A percentile compares a stretch with the other conserved stretches of the same genome.
Conservation (phyloP, 306 rosid species). For the Prunus davidiana region DNA sequence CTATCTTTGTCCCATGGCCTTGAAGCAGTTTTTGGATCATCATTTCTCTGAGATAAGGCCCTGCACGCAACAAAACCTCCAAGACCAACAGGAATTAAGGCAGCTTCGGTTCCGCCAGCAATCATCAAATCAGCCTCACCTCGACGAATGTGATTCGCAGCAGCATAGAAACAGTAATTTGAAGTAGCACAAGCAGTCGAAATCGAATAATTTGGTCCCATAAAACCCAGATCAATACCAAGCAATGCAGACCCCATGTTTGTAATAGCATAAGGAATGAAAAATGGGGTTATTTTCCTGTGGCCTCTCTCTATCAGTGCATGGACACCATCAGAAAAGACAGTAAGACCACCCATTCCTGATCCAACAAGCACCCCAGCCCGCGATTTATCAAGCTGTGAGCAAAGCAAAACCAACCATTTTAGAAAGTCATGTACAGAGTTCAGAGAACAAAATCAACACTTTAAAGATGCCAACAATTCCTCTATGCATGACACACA, state of each 20-base stretch:
- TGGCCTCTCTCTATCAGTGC: constrained; percentile 78
- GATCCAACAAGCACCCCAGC: constrained; percentile 96
- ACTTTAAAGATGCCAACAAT: not conserved
- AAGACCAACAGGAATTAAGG: constrained; percentile 84
- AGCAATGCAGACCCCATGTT: constrained; percentile 98
- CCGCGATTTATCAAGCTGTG: constrained; percentile 75
- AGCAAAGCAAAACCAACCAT: constrained; percentile 10
- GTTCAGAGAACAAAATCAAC: not conserved
- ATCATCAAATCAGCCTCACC: constrained; percentile 98
- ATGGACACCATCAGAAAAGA: constrained; percentile 83
- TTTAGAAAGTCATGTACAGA: not conserved
- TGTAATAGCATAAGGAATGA: constrained; percentile 91
- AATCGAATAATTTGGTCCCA: constrained; percentile 95
- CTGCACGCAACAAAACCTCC: constrained; percentile 98
- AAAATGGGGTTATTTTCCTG: constrained; percentile 88
- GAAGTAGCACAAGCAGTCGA: constrained; percentile 99
- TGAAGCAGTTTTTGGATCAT: constrained; percentile 96
- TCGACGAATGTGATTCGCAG: constrained; percentile 95
- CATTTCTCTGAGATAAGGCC: constrained; percentile 93
- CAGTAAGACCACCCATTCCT: constrained; percentile 94
- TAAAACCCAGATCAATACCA: constrained; percentile 86
- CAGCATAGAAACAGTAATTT: constrained; percentile 91
- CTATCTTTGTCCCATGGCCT: constrained; percentile 99
- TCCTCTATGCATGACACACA: constrained; percentile 2
- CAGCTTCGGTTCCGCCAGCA: constrained; percentile 99